Percentiles rank a stretch among this genome's conserved stretches.
These are phyloP conservation scores for Priceomyces castillae DNA, from an alignment of 805 yeast species.

Conservation along the genomic window DNA sequence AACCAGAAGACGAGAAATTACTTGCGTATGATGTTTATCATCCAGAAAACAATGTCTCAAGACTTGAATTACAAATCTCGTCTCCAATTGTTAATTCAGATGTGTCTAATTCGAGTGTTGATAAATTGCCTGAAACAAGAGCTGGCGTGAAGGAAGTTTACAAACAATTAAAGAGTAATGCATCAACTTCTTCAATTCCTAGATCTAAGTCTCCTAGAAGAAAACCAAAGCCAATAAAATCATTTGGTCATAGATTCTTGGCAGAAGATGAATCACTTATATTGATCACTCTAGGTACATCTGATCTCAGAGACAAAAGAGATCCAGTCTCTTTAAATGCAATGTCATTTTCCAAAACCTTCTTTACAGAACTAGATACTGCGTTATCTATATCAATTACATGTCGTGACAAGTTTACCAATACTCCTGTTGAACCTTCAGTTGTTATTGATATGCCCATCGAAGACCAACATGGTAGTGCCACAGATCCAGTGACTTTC, in stretches of 20 bases:
- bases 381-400: slow-evolving; percentile 73
- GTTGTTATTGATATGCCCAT: slow-evolving; percentile 74
- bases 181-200: slow-evolving; percentile 17
- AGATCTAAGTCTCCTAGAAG: slow-evolving; percentile 24
- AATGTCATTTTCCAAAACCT: slow-evolving; percentile 73
- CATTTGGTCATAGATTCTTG: slow-evolving; percentile 81
- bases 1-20: slow-evolving; percentile 41
- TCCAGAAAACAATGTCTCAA: slow-evolving; percentile 29
- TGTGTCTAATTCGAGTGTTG: slow-evolving; percentile 31
- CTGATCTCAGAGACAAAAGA: slow-evolving; percentile 61
- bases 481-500: slow-evolving; percentile 75
- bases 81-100: slow-evolving; percentile 9
- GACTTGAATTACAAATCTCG: slow-evolving; percentile 15
- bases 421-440: slow-evolving; percentile 45
- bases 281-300: slow-evolving; percentile 82
- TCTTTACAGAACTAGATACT: slow-evolving; percentile 82
- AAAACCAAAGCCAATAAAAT: slow-evolving; percentile 58
- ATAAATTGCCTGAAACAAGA: slow-evolving; percentile 34
- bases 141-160: slow-evolving; percentile 36
- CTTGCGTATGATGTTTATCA: slow-evolving; percentile 37
- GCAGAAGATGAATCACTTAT: slow-evolving; percentile 62
- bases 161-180: slow-evolving; percentile 34
- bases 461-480: slow-evolving; percentile 68
- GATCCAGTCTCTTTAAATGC: slow-evolving; percentile 66
- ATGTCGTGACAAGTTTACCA: slow-evolving; percentile 27